Evolutionary conservation across 192 early-diverging fungal genomes (phyloP), one percentile per base, ranked within the genome.

Genomic region (Entomortierella beljakovae): DNA sequence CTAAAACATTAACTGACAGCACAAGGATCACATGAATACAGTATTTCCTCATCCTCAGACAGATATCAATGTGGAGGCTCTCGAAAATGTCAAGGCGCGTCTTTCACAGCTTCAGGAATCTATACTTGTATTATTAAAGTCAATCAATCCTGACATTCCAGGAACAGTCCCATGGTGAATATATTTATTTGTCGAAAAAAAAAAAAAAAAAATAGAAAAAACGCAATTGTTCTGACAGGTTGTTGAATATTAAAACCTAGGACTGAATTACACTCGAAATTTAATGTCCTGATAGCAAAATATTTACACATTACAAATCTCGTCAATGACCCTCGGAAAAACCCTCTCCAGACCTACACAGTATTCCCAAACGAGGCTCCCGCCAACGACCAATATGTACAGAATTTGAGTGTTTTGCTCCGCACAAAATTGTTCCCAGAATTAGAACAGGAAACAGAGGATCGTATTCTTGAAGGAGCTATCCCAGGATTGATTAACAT

Each of bases 231-330:
- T 6, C 25, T 56, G 28, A 25, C n/a, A n/a, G n/a, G n/a, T n/a
- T n/a, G n/a, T n/a, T n/a, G n/a, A n/a, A n/a, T n/a, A n/a, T n/a
- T n/a, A n/a, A n/a, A n/a, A n/a, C n/a, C 15, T 46, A 79, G 75
- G 75, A 79, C 75, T 35, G 75, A 79, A 33, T n/a, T 79, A 7
- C 75, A 79, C 15, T 79, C 75, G 25, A 79, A 79, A 42, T 79
- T 79, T 48, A 79, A 79, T 49, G 75, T 79, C 0, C 32, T 79
- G 57, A 79, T 79, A 13, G 75, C 75, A 22, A 69, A 70, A 32
- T 79, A 79, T 33, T 37, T 79, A 18, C 66, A 79, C 50, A 48
- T 79, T 22, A 70, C 75, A 54, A 79, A 79, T 26, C 61, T 79
- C 46, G 67, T 79, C 55, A 79, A 79, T 42, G 62, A 61, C 11